Base-by-base conservation (phyloP, 768 basidiomycete species). In the Suillus subluteus region DNA sequence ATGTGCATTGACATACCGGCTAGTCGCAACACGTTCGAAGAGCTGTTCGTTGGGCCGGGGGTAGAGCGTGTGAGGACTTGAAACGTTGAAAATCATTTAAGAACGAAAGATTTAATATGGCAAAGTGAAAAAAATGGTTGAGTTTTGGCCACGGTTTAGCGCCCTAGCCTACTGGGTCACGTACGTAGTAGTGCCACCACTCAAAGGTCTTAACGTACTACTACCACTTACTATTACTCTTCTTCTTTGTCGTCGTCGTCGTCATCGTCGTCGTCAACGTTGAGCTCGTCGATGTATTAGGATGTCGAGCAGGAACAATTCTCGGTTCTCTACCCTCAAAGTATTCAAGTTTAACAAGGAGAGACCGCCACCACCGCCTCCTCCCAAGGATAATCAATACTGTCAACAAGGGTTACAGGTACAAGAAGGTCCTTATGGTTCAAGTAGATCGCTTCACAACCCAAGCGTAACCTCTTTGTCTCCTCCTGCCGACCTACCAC, bases 331-430 rank as follows among this genome's bases (percentile, higher is more conserved):
- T 13, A 70, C 79, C 2, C 72, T 83, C 67, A 81, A 79, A 40
- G 78, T 82, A 32, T 82, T 83, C 78, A 82, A 82, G 70, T 74
- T 83, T 63, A 75, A 66, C n/a, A 7, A 66, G 18, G 65, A 66
- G 58, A 78, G 74, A 50, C 75, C 80, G 41, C 87, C 88, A 0
- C 88, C 88, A 0, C 86, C 85, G 8, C 85, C 80, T 2, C 90
- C 90, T 0, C 89, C 89, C 48, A 91, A 91, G 76, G 90, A 91
- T 69, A 72, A 79, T 8, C 81, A 80, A 70, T 85, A 86, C 77
- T 76, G 83, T 58, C 32, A 68, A 52, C 38, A 61, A 12, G 58
- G 58, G 1, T 41, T 61, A 15, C 58, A 30, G 30, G 58, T 41
- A 18, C 40, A 43, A 30, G 58, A 40, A 43, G 55, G 55, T 9